A percentile compares a stretch with the other conserved stretches of the same genome.
Conservation (phyloP, 140 eudicot genomes). For the Ambrosia hybrid region DNA sequence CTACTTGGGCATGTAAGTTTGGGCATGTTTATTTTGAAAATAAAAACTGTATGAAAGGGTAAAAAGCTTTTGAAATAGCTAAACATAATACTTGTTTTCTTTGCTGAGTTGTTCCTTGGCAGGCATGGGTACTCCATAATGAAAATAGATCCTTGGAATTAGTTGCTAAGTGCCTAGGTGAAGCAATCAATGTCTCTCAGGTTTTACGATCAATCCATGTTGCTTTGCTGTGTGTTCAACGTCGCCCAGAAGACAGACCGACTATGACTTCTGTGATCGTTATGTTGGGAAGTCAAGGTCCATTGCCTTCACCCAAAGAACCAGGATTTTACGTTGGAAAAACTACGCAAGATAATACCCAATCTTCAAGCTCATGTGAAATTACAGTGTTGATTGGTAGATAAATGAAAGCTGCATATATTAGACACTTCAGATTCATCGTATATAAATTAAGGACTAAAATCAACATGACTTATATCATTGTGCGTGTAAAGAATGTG, state of each 20-base stretch:
- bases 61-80: background rate
- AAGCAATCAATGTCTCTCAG: conserved; percentile 7
- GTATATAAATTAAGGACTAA: no score
- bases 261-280: conserved; percentile 44
- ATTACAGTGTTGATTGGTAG: conserved; percentile 30
- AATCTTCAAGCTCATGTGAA: conserved; percentile 21
- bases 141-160: conserved; percentile 8
- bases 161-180: background rate
- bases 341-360: background rate
- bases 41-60: background rate
- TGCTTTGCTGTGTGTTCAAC: conserved; percentile 50
- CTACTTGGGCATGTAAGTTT: conserved; percentile 43
- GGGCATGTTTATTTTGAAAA: background rate
- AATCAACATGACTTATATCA: no score
- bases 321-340: conserved; percentile 42
- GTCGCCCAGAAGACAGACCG: conserved; percentile 47
- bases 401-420: conserved; percentile 8
- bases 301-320: conserved; percentile 36
- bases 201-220: conserved; percentile 28
- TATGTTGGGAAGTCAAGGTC: conserved; percentile 41
- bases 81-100: background rate
- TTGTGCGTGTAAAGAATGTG: no score
- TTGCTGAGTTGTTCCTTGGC: background rate
- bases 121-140: conserved; percentile 45
- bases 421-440: no score